These are phyloP conservation scores for Colletotrichum gigasporum DNA, from an alignment of 2,329 filamentous ascomycete genomes.

Conservation along the genomic window DNA sequence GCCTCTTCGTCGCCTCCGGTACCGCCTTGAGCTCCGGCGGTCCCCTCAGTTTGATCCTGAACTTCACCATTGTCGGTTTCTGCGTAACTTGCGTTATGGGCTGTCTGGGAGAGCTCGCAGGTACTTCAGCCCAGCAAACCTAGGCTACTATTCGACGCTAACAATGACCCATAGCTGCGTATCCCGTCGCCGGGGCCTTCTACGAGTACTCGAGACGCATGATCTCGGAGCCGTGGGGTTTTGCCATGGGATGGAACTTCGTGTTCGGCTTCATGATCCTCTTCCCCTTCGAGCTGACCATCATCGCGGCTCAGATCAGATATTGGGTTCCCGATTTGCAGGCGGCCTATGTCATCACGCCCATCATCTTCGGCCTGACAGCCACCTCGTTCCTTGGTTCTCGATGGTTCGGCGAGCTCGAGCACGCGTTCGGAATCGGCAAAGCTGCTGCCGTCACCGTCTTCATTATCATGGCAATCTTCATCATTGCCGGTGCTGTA, in stretches of 20 bases:
- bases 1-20: constrained; percentile 45
- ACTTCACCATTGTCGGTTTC: constrained; percentile 42
- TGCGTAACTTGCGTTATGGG: constrained; percentile 44
- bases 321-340: constrained; percentile 40
- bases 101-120: constrained; percentile 41
- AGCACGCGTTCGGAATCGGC: constrained; percentile 61
- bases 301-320: constrained; percentile 41
- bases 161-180: constrained; percentile 36
- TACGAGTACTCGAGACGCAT: constrained; percentile 49
- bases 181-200: constrained; percentile 47
- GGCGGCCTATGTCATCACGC: constrained; percentile 44
- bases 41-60: constrained; percentile 41
- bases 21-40: constrained; percentile 42
- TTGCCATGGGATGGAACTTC: constrained; percentile 52
- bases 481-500: constrained; percentile 60
- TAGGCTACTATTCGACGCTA: too few relatives aligned
- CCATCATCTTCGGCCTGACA: constrained; percentile 49
- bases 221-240: constrained; percentile 48
- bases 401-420: constrained; percentile 55
- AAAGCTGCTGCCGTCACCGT: constrained; percentile 62
- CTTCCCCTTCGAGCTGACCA: constrained; percentile 48
- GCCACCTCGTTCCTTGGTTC: constrained; percentile 57
- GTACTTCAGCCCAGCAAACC: constrained; percentile 23
- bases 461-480: constrained; percentile 66
- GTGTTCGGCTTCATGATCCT: constrained; percentile 47